Evolutionary conservation across 768 basidiomycete species (phyloP).

Genomic region (Amanita muscaria): DNA sequence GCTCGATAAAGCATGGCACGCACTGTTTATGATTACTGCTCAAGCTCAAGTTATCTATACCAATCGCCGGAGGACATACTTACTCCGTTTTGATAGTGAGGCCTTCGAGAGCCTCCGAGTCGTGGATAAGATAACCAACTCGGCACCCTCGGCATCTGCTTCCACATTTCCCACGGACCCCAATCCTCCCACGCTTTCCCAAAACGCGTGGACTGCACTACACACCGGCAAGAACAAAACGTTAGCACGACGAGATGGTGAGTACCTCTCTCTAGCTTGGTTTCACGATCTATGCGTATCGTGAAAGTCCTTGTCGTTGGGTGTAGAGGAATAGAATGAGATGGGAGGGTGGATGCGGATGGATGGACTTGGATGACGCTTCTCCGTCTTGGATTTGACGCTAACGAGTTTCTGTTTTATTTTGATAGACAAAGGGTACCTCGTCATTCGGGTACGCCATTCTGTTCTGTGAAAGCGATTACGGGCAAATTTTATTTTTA

Average conservation of each 20-base stretch:
- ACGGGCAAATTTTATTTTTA: slow-evolving; percentile 1
- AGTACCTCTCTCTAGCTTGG: slow-evolving; percentile 21
- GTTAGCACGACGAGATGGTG: slow-evolving; percentile 32
- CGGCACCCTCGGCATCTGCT: neutral
- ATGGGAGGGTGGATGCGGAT: slow-evolving; percentile 1
- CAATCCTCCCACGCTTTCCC: too few relatives aligned
- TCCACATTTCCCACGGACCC: neutral
- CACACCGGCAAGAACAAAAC: slow-evolving; percentile 24
- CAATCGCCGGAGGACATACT: too few relatives aligned
- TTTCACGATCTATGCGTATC: slow-evolving; percentile 8
- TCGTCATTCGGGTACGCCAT: slow-evolving; percentile 81
- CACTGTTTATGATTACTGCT: too few relatives aligned
- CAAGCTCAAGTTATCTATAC: too few relatives aligned
- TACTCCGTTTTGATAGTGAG: too few relatives aligned
- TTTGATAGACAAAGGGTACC: slow-evolving; percentile 82
- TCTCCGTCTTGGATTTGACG: slow-evolving; percentile 15
- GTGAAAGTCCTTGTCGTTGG: slow-evolving; percentile 8
- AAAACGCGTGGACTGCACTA: too few relatives aligned
- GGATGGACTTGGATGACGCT: slow-evolving; percentile 15
- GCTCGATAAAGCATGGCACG: too few relatives aligned
- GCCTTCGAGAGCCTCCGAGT: too few relatives aligned
- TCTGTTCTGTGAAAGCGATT: too few relatives aligned
- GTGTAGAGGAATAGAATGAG: slow-evolving; percentile 15
- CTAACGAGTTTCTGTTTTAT: slow-evolving; percentile 12
- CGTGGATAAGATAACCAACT: too few relatives aligned